Evolutionary conservation across 306 rosid genomes (phyloP).

Genomic region (Gillenia trifoliata): DNA sequence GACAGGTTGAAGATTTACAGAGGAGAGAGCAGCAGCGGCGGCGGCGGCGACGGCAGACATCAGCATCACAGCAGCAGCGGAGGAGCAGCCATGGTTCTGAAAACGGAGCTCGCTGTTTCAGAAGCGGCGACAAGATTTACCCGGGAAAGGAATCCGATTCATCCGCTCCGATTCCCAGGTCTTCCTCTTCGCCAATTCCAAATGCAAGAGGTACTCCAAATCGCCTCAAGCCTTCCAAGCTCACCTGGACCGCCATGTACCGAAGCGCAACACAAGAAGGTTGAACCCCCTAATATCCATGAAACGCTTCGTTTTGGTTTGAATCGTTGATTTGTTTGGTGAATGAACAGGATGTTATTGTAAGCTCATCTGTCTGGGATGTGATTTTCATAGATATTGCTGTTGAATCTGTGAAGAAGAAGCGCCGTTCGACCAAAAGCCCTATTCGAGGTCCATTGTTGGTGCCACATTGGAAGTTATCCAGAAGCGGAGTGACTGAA

Average conservation of each 20-base stretch:
- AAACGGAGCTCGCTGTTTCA: conserved; percentile 84
- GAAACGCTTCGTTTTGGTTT: not conserved
- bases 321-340: not conserved
- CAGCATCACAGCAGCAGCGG: not conserved
- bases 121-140: conserved; percentile 88
- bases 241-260: conserved; percentile 53
- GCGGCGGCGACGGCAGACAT: not conserved
- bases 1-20: not conserved
- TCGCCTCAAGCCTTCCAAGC: conserved; percentile 49
- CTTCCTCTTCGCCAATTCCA: conserved; percentile 44
- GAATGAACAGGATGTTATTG: not conserved
- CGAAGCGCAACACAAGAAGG: conserved; percentile 54
- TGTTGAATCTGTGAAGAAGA: conserved; percentile 42
- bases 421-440: conserved; percentile 37
- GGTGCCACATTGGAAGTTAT: conserved; percentile 49
- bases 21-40: not conserved
- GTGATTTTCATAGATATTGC: conserved; percentile 30
- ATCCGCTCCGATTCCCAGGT: conserved; percentile 86
- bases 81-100: conserved; percentile 25
- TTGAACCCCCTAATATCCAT: not conserved
- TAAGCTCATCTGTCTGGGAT: not conserved
- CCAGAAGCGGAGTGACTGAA: conserved; percentile 38
- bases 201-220: conserved; percentile 55
- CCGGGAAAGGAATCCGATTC: conserved; percentile 77
- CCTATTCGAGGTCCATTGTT: conserved; percentile 49